A percentile compares a stretch with the other conserved stretches of the same genome.
Evolutionary conservation across 2,329 filamentous ascomycete species (phyloP).

Genomic region (Trichoderma lentiforme): DNA sequence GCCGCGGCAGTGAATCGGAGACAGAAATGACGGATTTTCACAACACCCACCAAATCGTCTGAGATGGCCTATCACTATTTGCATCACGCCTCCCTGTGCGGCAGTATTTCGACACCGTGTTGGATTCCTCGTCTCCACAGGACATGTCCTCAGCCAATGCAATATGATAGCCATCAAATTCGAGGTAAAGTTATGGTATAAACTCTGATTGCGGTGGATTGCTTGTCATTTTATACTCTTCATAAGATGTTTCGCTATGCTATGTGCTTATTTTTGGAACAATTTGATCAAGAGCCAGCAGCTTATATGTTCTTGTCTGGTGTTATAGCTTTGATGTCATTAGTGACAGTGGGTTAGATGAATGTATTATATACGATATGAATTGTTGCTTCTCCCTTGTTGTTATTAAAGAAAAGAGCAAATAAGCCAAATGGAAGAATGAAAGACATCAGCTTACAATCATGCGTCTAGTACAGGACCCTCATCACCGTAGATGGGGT

Average conservation of each 20-base stretch:
- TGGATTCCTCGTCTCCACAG: neutral
- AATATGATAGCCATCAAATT: neutral
- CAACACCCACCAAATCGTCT: slow-evolving; percentile 24
- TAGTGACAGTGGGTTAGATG: neutral
- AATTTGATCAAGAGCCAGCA: neutral
- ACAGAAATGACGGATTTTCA: slow-evolving; percentile 36
- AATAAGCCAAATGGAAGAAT: neutral
- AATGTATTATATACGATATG: slow-evolving; percentile 1
- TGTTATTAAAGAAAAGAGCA: neutral
- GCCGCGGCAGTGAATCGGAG: slow-evolving; percentile 37
- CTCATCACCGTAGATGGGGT: slow-evolving; percentile 10
- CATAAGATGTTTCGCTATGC: neutral
- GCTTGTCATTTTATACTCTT: neutral
- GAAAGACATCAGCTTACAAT: neutral
- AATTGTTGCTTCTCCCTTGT: neutral
- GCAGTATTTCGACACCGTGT: neutral
- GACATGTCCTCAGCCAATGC: neutral
- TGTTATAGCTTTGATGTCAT: neutral
- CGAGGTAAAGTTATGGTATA: slow-evolving; percentile 1
- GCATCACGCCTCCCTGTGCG: neutral
- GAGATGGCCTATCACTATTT: neutral
- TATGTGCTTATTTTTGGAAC: neutral
- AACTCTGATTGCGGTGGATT: neutral
- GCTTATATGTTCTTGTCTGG: neutral
- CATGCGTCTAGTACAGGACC: neutral